Evolutionary conservation across 306 rosid species (phyloP), one percentile per base, ranked within the genome.

Genomic region (Sicyos edulis): DNA sequence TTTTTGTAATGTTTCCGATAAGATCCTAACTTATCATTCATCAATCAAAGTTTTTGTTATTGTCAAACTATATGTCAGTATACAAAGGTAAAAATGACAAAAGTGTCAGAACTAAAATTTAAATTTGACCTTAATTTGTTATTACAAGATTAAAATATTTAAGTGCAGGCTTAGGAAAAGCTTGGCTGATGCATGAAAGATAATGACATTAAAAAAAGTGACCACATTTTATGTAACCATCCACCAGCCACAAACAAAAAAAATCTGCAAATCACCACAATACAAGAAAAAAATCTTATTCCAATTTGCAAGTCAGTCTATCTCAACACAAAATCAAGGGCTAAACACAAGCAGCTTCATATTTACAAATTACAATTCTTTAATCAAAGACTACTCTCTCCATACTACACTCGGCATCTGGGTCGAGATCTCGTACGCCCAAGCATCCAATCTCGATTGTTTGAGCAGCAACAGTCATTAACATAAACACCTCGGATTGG

Each of bases 181-280:
- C 47, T 50, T 70, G 40, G 49, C 16, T 70, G 60, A 53, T 70
- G 1, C 45, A 70, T 26, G 60, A 52, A 70, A 51, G 61, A 70
- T 16, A 53, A 52, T 8, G 60, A 52, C 24, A 51, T 49, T n/a
- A 65, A 65, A 65, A 65, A 19, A 32, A 32, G 8, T 44, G 54
- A 44, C 58, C 73, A 68, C 13, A 68, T 47, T 17, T 49, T 44
- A 42, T 45, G 22, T 15, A 26, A 24, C 47, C 60, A 70, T 51
- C 59, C 59, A 61, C 59, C 16, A 60, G 50, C 78, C 78, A 80
- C 84, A 73, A 0, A 16, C 45, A 53, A 8, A 32, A 26, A 61
- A 67, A 34, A 69, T 29, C 49, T 45, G 15, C 9, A 19, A 71
- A 54, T 14, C 12, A 37, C 57, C 72, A 24, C 72, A 45, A 45